Evolutionary conservation across 176 grass and related monocot genomes (phyloP), one percentile per base, ranked within the genome.

Genomic region (Saccharum officinarum): DNA sequence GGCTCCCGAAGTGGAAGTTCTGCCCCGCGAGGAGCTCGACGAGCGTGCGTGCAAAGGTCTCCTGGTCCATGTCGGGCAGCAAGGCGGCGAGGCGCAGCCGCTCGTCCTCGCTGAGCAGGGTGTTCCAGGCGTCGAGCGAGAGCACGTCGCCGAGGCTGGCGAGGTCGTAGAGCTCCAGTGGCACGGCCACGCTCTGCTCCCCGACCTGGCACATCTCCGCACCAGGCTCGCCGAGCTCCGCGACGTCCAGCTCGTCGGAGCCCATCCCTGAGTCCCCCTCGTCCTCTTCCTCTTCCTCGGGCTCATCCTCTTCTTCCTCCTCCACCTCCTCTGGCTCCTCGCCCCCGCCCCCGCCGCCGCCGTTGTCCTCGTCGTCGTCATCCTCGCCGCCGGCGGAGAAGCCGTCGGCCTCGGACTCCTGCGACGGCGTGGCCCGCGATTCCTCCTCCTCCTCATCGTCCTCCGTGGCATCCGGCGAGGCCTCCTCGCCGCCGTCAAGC

Each of bases 1-100:
- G 97, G 67, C 76, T 94, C 45, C 88, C 92, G 25, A 99, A 99
- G 92, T 96, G 92, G 61, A 96, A 96, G 34, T 79, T 90, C n/a
- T 91, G 77, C 6, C 93, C 97, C 3, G 55, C 22, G 23, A 99
- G 91, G 13, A 99, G 89, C 84, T 96, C 97, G 0, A 90, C 91
- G 3, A 99, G 90, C 7, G 92, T 96, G 64, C 87, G 71, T 0
- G 80, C 72, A 52, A 94, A 99, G 22, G 92, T 92, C 80, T 99
- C 97, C 71, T 68, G 85, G 64, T 99, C 97, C 84, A 96, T 79
- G 79, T 99, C 94, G 1, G 97, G 97, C 59, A 99, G 78, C 39
- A 96, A 74, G 60, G 87, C 75, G 0, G 97, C 80, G 5, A 96
- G 88, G 14, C 71, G 75, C 22, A 91, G 75, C 25, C 97, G 84